Evolutionary conservation across 805 yeast species (phyloP), one percentile per base, ranked within the genome.

Genomic region (Alloascoidea africana): DNA sequence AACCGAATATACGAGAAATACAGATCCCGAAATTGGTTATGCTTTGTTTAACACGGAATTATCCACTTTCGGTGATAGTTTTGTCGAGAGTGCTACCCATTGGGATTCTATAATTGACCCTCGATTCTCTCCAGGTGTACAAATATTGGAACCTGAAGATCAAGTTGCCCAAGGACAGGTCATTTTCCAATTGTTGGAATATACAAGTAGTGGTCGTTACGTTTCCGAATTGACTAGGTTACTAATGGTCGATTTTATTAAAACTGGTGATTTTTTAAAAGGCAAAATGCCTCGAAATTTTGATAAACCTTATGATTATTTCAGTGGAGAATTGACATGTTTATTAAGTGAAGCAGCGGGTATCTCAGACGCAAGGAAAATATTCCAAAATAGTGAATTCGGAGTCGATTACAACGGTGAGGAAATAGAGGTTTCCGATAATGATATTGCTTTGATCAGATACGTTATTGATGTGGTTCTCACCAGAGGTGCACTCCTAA

Each of bases 191-290:
- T 23, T 23, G n/a, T 23, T 23, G n/a, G 30, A 23, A 23, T 23
- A 23, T n/a, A 23, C 30, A 8, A 8, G 13, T 8, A 23, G 30
- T 23, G 30, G 30, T 23, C 8, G 30, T 8, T 23, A 23, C n/a
- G n/a, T 23, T 23, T 23, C 30, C 8, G 30, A 23, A 23, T n/a
- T 23, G n/a, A 23, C 30, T 23, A 23, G 30, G n/a, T 23, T 23
- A 23, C 8, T 23, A 23, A 23, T 23, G 30, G n/a, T 23, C n/a
- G 30, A 23, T 23, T 23, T 23, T 23, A 23, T 23, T 23, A n/a
- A 23, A 23, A 23, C n/a, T 8, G n/a, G n/a, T 8, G 30, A 23
- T 8, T 23, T 23, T 23, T 23, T 23, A 23, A 23, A 23, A 8
- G 30, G 30, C n/a, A 23, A 23, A 23, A 8, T 23, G n/a, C 30